Base-by-base conservation (phyloP, 2,329 filamentous ascomycete species). In the Botrytis paeoniae region DNA sequence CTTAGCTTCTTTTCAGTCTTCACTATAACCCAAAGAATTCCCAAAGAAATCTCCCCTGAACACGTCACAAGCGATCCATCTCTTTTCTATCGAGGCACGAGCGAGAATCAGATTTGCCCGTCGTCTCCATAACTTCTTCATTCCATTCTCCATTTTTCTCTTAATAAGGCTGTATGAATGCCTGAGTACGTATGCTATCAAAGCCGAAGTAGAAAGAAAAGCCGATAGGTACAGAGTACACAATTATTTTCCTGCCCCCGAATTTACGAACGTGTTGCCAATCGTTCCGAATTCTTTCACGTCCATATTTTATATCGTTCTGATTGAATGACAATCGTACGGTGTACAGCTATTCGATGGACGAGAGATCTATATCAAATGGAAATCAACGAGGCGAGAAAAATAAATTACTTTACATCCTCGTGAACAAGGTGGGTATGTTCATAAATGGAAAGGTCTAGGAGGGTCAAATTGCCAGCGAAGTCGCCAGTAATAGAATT, bases 361-460 rank as follows among this genome's bases (percentile, higher is more conserved):
- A 20, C 4, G 25, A 66, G 25, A 54, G n/a, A 32, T 68, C 45
- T 32, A 32, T 29, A 41, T 57, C 64, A 68, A 68, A 68, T 68
- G 35, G 37, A 35, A 66, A 29, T 14, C 22, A 39, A 66, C n/a
- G 64, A 66, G 32, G 25, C 35, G 64, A 29, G 25, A 54, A 51
- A 29, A 54, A n/a, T n/a, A 29, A 6, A 37, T 66, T 54, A 54
- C 32, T 39, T 14, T 7, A 35, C 45, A 29, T 39, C 20, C 9
- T 12, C 25, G 45, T n/a, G 41, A 25, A 65, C 64, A 22, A 41
- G 35, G 64, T 68, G 59, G 20, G 57, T 59, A 41, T 54, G 43
- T 70, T 41, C 29, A 54, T 54, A 66, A 62, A 70, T 74, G 72
- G 60, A 69, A 82, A 76, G 32, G 68, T 45, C 63, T 59, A 68